Evolutionary conservation across 2,329 filamentous ascomycete species (phyloP).

Genomic region (Thelonectria rubi): DNA sequence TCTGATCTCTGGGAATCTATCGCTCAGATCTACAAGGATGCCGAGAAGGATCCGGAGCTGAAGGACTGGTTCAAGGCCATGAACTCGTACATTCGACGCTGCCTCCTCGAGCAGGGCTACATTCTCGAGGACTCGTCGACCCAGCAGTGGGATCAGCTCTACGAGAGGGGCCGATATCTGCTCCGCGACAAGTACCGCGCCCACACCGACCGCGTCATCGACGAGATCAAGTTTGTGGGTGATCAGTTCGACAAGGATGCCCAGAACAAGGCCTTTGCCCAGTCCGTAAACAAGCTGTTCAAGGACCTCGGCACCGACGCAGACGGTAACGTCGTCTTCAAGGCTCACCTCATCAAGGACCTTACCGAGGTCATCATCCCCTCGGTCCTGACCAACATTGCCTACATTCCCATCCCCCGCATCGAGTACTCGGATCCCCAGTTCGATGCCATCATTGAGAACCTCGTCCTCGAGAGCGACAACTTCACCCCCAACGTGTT

Average conservation of each 20-base stretch:
- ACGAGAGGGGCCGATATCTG: conserved; percentile 86
- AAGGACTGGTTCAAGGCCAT: conserved; percentile 88
- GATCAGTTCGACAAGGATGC: conserved; percentile 90
- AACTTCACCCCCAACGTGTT: conserved; percentile 95
- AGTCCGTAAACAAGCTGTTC: conserved; percentile 85
- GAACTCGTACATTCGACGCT: conserved; percentile 81
- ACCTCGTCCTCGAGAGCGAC: conserved; percentile 93
- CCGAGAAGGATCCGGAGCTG: conserved; percentile 86
- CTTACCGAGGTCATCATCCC: conserved; percentile 88
- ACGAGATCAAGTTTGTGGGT: conserved; percentile 89
- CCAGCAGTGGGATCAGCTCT: conserved; percentile 83
- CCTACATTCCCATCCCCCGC: conserved; percentile 91
- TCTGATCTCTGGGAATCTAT: conserved; percentile 88
- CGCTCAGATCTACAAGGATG: conserved; percentile 85
- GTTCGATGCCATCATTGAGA: conserved; percentile 91
- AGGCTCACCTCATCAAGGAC: conserved; percentile 92
- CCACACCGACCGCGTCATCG: conserved; percentile 85
- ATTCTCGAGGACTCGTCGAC: conserved; percentile 84
- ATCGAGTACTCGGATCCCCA: conserved; percentile 90
- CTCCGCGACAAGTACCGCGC: conserved; percentile 87
- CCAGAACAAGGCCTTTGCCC: conserved; percentile 82
- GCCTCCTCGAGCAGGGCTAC: conserved; percentile 88
- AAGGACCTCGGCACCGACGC: conserved; percentile 85
- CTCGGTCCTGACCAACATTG: conserved; percentile 80
- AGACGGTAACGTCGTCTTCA: conserved; percentile 86